Conservation (phyloP, 169 alveolate genomes). For the Cryptosporidium parvum region DNA sequence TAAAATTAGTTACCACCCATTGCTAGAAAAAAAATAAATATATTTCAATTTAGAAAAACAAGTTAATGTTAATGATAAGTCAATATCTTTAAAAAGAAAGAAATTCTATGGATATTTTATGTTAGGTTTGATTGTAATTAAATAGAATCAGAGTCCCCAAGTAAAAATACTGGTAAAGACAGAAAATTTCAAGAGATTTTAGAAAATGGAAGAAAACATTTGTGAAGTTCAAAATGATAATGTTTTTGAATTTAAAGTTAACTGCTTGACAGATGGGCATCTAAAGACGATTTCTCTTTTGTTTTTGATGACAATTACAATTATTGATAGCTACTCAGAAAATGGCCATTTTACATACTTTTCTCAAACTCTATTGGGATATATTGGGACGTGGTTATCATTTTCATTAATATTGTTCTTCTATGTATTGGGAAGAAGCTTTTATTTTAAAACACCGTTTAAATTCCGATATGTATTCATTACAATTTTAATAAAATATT, state of each 20-base stretch:
- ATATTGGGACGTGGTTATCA: constrained; percentile 62
- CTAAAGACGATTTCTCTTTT: constrained; percentile 60
- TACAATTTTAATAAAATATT: constrained; percentile 20
- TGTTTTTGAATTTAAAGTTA: constrained; percentile 42
- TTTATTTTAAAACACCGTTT: constrained; percentile 51
- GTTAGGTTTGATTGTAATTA: neutral
- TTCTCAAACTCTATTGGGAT: constrained; percentile 49
- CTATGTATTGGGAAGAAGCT: constrained; percentile 50
- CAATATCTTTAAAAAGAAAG: neutral
- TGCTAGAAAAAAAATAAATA: neutral
- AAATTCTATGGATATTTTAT: neutral
- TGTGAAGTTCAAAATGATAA: constrained; percentile 3
- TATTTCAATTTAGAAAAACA: neutral
- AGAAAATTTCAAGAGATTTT: neutral
- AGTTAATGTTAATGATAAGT: neutral
- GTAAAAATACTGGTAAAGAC: neutral
- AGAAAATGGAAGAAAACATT: neutral
- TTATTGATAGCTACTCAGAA: constrained; percentile 19
- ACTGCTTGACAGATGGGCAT: constrained; percentile 46
- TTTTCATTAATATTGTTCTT: constrained; percentile 37
- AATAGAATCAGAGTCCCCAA: neutral
- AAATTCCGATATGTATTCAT: constrained; percentile 28
- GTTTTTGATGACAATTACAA: constrained; percentile 20
- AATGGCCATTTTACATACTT: constrained; percentile 50
- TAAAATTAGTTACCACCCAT: neutral